Evolutionary conservation across 495 filamentous ascomycete genomes (phyloP), one percentile per base, ranked within the genome.

Genomic region (Hypoxylon lienhwacheense): DNA sequence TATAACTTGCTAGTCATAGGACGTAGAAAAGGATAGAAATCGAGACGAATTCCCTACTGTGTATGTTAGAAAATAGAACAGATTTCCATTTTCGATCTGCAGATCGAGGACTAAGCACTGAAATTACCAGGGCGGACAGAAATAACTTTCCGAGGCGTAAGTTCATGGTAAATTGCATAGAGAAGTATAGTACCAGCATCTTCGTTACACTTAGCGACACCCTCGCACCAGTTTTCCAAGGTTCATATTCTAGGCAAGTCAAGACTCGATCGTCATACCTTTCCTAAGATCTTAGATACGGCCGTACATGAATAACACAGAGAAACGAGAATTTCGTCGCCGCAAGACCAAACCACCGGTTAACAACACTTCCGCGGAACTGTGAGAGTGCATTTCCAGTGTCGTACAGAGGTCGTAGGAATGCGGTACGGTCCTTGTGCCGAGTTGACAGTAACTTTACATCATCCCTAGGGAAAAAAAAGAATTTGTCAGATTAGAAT

Each of bases 181-280:
- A n/a, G n/a, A n/a, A n/a, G n/a, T n/a, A n/a, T n/a, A n/a, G n/a
- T n/a, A n/a, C n/a, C 20, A n/a, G 34, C 32, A 31, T 16, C 28
- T 32, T 43, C 49, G 19, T 25, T 42, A 31, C n/a, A 46, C 35
- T 42, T 52, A 55, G 52, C 42, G 35, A 26, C 25, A 61, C 58
- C 51, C 58, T 61, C 47, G 42, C 52, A 61, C 58, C 36, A 34
- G 32, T 50, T n/a, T 45, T 28, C 33, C 37, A 36, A 50, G 50
- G 21, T 54, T 50, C 44, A 50, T 54, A 55, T 55, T 32, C 57
- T 51, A 51, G 41, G 50, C 45, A 55, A 24, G 46, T 45, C 50
- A 54, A 40, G 46, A 55, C 41, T 36, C 44, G 41, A 61, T 55
- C 58, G 58, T 61, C 40, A 52, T 31, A 61, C 58, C 35, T 61